phyloP scores from a whole-genome alignment of 805 yeast species.

The Saccharomyces eubayanus region DNA sequence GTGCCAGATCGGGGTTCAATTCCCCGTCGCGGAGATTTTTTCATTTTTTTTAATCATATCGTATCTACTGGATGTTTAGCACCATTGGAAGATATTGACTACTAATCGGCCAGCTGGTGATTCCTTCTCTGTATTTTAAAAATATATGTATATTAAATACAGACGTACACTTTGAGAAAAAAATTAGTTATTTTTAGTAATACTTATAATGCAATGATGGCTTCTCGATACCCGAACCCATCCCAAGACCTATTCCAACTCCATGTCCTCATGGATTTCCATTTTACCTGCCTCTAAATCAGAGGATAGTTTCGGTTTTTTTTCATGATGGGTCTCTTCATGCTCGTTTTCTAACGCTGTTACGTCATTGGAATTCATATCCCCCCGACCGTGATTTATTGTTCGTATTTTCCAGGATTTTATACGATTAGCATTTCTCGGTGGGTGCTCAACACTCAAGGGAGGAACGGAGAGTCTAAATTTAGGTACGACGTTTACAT shows the following conservation, averaged over 20 bases:
- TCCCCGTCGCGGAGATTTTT: not conserved
- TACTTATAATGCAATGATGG: not conserved
- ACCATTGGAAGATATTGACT: not conserved
- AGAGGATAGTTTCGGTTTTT: not conserved
- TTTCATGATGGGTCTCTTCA: not conserved
- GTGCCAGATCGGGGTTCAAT: not conserved
- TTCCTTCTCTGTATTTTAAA: not conserved
- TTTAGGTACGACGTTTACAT: conserved; percentile 7
- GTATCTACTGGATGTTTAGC: not conserved
- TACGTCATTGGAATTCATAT: not conserved
- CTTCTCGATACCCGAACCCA: not conserved
- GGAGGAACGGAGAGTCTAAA: conserved; percentile 20
- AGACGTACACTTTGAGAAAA: not conserved
- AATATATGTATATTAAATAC: not conserved
- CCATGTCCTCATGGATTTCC: not conserved
- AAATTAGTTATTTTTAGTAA: not conserved
- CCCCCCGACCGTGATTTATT: not conserved
- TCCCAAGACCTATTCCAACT: not conserved
- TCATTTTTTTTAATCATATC: not conserved
- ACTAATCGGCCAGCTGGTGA: not conserved
- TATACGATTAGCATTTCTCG: not conserved
- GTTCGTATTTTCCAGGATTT: conserved; percentile 7
- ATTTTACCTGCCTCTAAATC: not conserved
- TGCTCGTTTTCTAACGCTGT: not conserved
- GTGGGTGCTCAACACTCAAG: conserved; percentile 14